Percentiles rank a stretch among this genome's conserved stretches.
These are phyloP conservation scores for Globisporangium radiosum DNA, from an alignment of 352 stramenopile species.

Conservation along the genomic window DNA sequence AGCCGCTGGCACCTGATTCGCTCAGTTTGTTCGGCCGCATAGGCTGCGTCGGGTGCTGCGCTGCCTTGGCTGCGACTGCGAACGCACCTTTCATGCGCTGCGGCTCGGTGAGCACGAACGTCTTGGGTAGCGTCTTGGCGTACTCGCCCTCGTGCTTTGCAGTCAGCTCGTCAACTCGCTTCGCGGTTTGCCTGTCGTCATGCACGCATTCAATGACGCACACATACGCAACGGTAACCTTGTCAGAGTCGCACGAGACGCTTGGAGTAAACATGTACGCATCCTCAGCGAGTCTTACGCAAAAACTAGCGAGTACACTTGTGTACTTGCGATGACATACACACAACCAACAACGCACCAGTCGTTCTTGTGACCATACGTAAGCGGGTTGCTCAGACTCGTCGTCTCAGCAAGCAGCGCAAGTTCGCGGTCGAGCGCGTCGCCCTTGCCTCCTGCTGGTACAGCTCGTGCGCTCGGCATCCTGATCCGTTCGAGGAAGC, in stretches of 20 bases:
- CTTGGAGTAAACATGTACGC: no score
- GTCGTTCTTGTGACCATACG: conserved; percentile 56
- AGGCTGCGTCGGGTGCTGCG: conserved; percentile 46
- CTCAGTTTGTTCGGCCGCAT: conserved; percentile 33
- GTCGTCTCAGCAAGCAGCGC: conserved; percentile 65
- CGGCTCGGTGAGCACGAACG: conserved; percentile 63
- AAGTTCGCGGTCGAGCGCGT: conserved; percentile 64
- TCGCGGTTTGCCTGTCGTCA: conserved; percentile 38
- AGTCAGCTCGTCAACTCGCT: conserved; percentile 24
- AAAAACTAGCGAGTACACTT: not conserved
- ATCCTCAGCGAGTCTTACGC: no score
- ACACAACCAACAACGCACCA: conserved; percentile 33
- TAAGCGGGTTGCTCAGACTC: conserved; percentile 72
- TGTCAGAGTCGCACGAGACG: not conserved
- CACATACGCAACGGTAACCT: not conserved
- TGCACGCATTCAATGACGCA: no score
- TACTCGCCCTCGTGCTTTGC: conserved; percentile 38
- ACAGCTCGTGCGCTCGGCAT: not conserved
- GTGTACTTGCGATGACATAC: not conserved
- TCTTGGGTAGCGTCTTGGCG: conserved; percentile 45
- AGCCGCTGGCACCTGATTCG: conserved; percentile 10
- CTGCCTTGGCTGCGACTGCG: conserved; percentile 34
- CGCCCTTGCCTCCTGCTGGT: conserved; percentile 16
- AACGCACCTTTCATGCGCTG: conserved; percentile 36
- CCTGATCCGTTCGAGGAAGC: no score